Evolutionary conservation across 768 basidiomycete genomes (phyloP).

Genomic region (Podaxis pistillaris): DNA sequence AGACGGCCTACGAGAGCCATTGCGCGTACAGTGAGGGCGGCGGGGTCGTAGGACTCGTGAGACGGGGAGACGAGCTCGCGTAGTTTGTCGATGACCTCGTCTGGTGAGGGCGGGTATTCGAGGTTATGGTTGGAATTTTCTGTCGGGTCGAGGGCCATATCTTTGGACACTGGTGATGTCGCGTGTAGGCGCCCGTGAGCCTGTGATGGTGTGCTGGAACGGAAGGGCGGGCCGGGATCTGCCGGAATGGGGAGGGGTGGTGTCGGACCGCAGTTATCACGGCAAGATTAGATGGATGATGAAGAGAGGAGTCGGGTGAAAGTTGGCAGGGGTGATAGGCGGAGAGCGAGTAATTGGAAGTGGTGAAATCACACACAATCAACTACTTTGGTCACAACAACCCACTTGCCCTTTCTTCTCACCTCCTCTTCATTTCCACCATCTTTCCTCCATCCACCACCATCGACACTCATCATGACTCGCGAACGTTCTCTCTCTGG

Average conservation of each 20-base stretch:
- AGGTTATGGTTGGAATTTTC: conserved; percentile 9
- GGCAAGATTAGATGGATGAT: conserved; percentile 11
- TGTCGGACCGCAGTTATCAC: conserved; percentile 9
- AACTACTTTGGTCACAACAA: no score
- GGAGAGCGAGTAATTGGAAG: background rate
- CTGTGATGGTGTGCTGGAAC: background rate
- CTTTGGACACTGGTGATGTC: background rate
- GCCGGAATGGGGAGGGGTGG: conserved; percentile 7
- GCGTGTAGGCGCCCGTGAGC: no score
- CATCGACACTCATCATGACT: conserved; percentile 33
- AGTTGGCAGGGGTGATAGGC: background rate
- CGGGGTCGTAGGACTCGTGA: conserved; percentile 43
- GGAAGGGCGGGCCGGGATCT: conserved; percentile 19
- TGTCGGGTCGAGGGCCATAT: conserved; percentile 4
- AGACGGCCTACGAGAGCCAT: conserved; percentile 77
- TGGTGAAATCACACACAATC: background rate
- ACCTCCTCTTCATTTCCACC: conserved; percentile 15
- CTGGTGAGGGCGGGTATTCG: conserved; percentile 31
- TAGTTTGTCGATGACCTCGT: conserved; percentile 59
- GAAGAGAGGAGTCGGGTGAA: conserved; percentile 22
- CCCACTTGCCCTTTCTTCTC: conserved; percentile 14
- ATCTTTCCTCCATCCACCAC: conserved; percentile 16
- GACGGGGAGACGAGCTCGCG: conserved; percentile 57
- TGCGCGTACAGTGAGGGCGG: conserved; percentile 60
- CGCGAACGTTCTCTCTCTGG: conserved; percentile 65